Evolutionary conservation across 805 yeast genomes (phyloP).

Genomic region (Ascoidea asiatica): DNA sequence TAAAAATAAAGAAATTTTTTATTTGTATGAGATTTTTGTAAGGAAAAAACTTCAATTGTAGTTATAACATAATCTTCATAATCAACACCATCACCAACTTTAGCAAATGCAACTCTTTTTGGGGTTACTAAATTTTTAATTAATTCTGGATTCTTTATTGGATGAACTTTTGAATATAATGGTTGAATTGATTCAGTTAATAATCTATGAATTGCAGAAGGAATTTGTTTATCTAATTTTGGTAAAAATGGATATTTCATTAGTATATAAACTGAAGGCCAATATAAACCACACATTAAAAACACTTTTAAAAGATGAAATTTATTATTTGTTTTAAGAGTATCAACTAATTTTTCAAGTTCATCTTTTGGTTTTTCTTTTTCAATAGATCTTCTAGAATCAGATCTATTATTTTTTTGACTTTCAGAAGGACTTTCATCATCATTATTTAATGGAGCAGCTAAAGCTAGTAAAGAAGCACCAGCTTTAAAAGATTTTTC

Average conservation of each 20-base stretch:
- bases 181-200: slow-evolving; percentile 37
- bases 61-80: slow-evolving; percentile 16
- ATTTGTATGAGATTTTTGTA: slow-evolving; percentile 11
- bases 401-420: slow-evolving; percentile 8
- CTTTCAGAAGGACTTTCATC: slow-evolving; percentile 33
- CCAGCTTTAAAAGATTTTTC: slow-evolving; percentile 46
- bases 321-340: slow-evolving; percentile 21
- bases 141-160: slow-evolving; percentile 8
- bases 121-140: slow-evolving; percentile 13
- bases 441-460: slow-evolving; percentile 69
- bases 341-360: slow-evolving; percentile 3
- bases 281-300: slow-evolving; percentile 44
- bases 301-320: slow-evolving; percentile 36
- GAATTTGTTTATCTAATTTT: slow-evolving; percentile 33
- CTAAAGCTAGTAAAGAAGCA: slow-evolving; percentile 73
- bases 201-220: slow-evolving; percentile 33
- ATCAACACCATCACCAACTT: slow-evolving; percentile 17
- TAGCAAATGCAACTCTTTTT: slow-evolving; percentile 15
- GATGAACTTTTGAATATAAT: slow-evolving; percentile 20
- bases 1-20: slow-evolving; percentile 26
- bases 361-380: slow-evolving; percentile 5
- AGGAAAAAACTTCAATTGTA: slow-evolving; percentile 19
- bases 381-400: slow-evolving; percentile 6
- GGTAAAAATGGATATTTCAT: slow-evolving; percentile 50
- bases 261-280: slow-evolving; percentile 48